Conservation (phyloP, 371 early-diverging fungal genomes). For the Chytridium lagenaria region DNA sequence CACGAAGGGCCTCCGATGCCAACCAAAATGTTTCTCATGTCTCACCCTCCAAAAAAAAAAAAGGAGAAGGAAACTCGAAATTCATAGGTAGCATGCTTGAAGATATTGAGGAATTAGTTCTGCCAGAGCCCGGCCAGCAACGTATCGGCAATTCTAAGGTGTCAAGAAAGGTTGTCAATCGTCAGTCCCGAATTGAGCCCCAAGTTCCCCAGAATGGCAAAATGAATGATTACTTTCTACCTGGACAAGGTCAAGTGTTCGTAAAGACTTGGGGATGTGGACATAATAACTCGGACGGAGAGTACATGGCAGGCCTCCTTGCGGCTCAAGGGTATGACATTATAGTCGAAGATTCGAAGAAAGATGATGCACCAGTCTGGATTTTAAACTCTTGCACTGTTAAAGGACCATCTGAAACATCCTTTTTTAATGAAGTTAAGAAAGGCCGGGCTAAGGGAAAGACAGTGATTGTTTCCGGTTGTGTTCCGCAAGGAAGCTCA, state of each 20-base stretch:
- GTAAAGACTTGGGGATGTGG: constrained; percentile 61
- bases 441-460: constrained; percentile 47
- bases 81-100: too few relatives aligned
- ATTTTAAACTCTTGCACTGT: constrained; percentile 64
- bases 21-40: neutral
- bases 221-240: constrained; percentile 40
- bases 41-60: neutral
- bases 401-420: constrained; percentile 58
- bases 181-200: neutral
- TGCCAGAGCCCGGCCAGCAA: neutral
- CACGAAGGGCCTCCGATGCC: constrained; percentile 21
- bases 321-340: constrained; percentile 54
- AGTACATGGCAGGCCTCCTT: constrained; percentile 63
- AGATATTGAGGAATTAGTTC: constrained; percentile 32
- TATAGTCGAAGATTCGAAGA: constrained; percentile 41
- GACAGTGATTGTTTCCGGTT: constrained; percentile 50
- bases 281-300: constrained; percentile 53
- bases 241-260: constrained; percentile 51
- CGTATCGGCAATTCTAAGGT: neutral
- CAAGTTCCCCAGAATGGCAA: neutral
- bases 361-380: constrained; percentile 57
- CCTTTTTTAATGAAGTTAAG: constrained; percentile 58
- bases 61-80: too few relatives aligned
- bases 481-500: constrained; percentile 50
- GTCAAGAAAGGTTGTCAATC: neutral